Conservation (phyloP, 2,329 filamentous ascomycete species). For the Huntiella bhutanensis region DNA sequence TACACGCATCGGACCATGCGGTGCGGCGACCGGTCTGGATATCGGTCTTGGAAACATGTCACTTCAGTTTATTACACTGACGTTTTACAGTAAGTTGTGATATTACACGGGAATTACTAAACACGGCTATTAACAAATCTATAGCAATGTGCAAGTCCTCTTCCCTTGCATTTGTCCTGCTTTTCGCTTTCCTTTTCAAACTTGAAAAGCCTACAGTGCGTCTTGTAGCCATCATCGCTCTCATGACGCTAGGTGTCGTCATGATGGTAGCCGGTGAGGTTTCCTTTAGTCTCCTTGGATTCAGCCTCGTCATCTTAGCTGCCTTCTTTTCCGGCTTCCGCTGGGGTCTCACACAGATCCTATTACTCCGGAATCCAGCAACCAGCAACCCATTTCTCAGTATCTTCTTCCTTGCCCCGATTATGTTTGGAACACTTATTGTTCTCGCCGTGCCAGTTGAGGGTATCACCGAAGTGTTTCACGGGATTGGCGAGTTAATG, state of each 20-base stretch:
- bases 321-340: conserved; percentile 93
- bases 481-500: conserved; percentile 44
- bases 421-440: conserved; percentile 80
- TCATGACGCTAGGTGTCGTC: conserved; percentile 83
- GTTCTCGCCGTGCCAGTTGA: conserved; percentile 72
- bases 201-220: conserved; percentile 76
- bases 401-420: conserved; percentile 90
- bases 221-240: conserved; percentile 67
- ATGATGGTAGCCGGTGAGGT: conserved; percentile 98
- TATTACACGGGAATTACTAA: neutral
- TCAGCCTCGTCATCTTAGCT: conserved; percentile 79
- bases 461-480: conserved; percentile 48
- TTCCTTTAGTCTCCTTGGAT: conserved; percentile 70
- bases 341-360: conserved; percentile 95
- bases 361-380: conserved; percentile 80
- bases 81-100: conserved; percentile 61
- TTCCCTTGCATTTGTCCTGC: conserved; percentile 78
- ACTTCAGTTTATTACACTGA: conserved; percentile 86
- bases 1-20: conserved; percentile 79
- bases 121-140: conserved; percentile 13
- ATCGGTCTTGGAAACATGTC: conserved; percentile 94
- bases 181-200: conserved; percentile 88
- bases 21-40: conserved; percentile 79
- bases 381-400: conserved; percentile 93
- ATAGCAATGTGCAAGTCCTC: conserved; percentile 96